Conservation (phyloP, 2,329 filamentous ascomycete genomes). For the Leptodontidium sp. region DNA sequence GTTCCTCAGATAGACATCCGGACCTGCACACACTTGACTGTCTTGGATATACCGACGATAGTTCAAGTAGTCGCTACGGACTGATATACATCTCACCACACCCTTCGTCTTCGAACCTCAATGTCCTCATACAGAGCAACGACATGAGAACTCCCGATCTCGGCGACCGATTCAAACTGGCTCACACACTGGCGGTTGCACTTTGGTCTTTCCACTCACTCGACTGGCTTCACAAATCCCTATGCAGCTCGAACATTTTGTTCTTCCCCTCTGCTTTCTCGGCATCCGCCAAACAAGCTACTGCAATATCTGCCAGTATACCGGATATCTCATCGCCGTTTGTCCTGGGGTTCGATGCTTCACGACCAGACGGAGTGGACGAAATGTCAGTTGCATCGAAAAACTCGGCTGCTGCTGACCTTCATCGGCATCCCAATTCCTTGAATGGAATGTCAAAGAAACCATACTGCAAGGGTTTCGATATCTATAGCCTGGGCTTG, state of each 20-base stretch:
- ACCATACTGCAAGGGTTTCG: conserved; percentile 51
- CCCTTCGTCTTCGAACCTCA: conserved; percentile 48
- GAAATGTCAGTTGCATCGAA: conserved; percentile 51
- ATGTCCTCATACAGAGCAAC: too few species aligned
- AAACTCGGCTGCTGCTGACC: conserved; percentile 51
- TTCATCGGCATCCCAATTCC: conserved; percentile 55
- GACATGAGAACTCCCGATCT: too few species aligned
- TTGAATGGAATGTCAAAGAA: conserved; percentile 50
- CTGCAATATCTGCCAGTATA: conserved; percentile 45
- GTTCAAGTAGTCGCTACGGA: conserved; percentile 51
- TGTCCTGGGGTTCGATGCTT: conserved; percentile 53
- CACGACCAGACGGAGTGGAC: conserved; percentile 48
- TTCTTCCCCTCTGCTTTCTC: conserved; percentile 54
- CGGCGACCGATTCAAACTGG: too few species aligned
- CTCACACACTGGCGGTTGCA: conserved; percentile 50
- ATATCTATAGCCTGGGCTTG: conserved; percentile 56
- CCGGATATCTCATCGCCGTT: conserved; percentile 52
- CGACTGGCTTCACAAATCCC: conserved; percentile 59
- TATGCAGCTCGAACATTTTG: conserved; percentile 51
- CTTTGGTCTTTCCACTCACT: conserved; percentile 61
- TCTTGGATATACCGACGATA: conserved; percentile 56
- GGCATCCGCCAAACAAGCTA: conserved; percentile 39
- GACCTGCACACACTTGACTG: conserved; percentile 58
- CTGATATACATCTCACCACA: conserved; percentile 53
- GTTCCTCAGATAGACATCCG: conserved; percentile 54